These are phyloP conservation scores for Peziza echinospora DNA, from an alignment of 495 filamentous ascomycete genomes.

Conservation along the genomic window DNA sequence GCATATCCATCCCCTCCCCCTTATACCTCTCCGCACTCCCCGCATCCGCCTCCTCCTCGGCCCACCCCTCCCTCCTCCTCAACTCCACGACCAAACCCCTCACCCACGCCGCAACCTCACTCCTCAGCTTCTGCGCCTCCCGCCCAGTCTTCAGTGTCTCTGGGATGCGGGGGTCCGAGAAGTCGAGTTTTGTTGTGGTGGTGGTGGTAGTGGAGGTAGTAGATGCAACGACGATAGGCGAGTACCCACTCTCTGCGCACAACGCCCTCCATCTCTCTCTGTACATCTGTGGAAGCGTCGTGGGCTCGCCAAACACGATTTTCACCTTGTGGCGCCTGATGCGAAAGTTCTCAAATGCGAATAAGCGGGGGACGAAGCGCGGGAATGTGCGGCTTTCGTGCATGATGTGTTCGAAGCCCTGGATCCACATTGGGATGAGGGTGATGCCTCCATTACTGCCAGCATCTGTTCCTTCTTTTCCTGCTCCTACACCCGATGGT, in stretches of 20 bases:
- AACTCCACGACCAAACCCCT: constrained; percentile 61
- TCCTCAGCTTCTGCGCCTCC: constrained; percentile 57
- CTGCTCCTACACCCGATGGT: no score
- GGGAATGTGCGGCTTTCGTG: constrained; percentile 56
- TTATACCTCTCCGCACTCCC: constrained; percentile 42
- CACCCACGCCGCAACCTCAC: constrained; percentile 60
- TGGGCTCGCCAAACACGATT: constrained; percentile 48
- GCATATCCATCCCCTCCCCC: constrained; percentile 39
- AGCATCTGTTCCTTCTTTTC: no score
- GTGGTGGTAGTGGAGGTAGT: no score
- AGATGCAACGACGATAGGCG: no score
- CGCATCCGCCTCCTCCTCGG: constrained; percentile 57
- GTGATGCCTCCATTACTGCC: no score
- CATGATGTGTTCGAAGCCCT: constrained; percentile 71
- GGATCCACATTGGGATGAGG: constrained; percentile 82
- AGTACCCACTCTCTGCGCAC: constrained; percentile 23
- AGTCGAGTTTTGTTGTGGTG: no score
- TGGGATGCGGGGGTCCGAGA: no score
- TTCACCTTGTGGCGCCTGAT: constrained; percentile 39
- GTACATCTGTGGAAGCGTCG: constrained; percentile 39
- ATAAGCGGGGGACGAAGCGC: constrained; percentile 56
- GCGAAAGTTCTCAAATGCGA: no score
- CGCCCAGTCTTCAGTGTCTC: constrained; percentile 46
- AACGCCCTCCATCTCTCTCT: constrained; percentile 46
- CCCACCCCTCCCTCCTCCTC: constrained; percentile 41